Evolutionary conservation across 2,329 filamentous ascomycete genomes (phyloP), one percentile per base, ranked within the genome.

Genomic region (Chrysoporthe cubensis): DNA sequence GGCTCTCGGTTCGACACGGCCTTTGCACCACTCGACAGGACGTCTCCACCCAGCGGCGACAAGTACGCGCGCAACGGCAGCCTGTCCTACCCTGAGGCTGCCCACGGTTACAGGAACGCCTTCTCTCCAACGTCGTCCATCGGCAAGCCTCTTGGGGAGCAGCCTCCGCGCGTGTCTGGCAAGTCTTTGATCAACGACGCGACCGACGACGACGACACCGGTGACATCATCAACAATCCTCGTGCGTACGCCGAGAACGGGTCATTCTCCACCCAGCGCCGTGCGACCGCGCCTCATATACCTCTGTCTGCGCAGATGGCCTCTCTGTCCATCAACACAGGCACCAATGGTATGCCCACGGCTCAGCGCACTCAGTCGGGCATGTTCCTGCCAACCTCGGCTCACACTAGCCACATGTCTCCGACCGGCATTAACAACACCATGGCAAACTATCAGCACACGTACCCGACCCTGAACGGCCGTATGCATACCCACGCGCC

Each of bases 111-210:
- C 72, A 87, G 89, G 71, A 88, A 82, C 69, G 79, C 92, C 37
- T 94, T 93, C 78, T 91, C 90, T 14, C 88, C 90, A 0, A 90
- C 91, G 72, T 93, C 91, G 6, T 91, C 91, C 1, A 89, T 93
- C 65, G 89, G 88, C 54, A 91, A 89, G 74, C 87, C 90, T 64
- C 82, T 91, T n/a, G 82, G 82, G n/a, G 88, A 90, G 69, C 83
- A 85, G 62, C 79, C 82, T 18, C 37, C 40, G 13, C 84, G 87
- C 66, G 82, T 87, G 48, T 86, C 87, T 2, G 90, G 91, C 72
- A 93, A 93, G 78, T 87, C 88, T 2, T 81, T 93, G 62, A 94
- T 94, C 77, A 90, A 87, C 71, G 87, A 91, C 73, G 87, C 90
- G 74, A 84, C 85, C 18, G 88, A 87, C 40, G 86, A 88, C 62